A percentile compares a stretch with the other conserved stretches of the same genome.
Conservation (phyloP, 192 early-diverging fungal genomes). For the Physocladia obscura region DNA sequence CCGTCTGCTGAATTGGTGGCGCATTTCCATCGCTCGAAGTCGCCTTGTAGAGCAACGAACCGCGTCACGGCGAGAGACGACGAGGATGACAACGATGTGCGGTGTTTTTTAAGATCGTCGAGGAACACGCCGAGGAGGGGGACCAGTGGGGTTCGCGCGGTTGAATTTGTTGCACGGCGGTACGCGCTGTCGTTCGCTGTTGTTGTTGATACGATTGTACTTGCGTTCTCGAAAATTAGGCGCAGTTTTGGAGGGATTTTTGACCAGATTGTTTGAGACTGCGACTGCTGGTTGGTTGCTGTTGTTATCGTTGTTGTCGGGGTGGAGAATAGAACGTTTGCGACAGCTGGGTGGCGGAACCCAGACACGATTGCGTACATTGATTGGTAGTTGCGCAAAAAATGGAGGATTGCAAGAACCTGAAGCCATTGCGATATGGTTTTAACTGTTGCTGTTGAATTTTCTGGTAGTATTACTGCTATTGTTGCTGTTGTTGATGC, state of each 20-base stretch:
- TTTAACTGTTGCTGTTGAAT: not conserved
- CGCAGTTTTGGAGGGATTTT: not conserved
- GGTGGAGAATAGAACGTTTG: not conserved
- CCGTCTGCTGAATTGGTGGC: not conserved
- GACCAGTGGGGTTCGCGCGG: not conserved
- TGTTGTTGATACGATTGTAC: too few relatives aligned
- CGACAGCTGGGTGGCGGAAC: not conserved
- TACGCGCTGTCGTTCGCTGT: not conserved
- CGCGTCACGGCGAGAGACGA: not conserved
- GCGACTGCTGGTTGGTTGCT: too few relatives aligned
- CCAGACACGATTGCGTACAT: slow-evolving; percentile 2
- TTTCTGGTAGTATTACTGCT: not conserved
- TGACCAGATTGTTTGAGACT: too few relatives aligned
- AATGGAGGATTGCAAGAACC: not conserved
- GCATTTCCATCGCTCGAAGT: slow-evolving; percentile 6
- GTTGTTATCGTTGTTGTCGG: not conserved
- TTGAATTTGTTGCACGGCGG: not conserved
- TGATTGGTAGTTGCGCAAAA: slow-evolving; percentile 9
- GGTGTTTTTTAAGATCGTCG: not conserved
- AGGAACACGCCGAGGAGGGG: slow-evolving; percentile 14
- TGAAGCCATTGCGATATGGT: slow-evolving; percentile 17
- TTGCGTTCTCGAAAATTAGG: too few relatives aligned
- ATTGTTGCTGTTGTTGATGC: not conserved
- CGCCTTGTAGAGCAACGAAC: slow-evolving; percentile 14
- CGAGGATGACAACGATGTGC: not conserved